These are phyloP conservation scores for Tetrapyrgos nigripes DNA, from an alignment of 1,284 basidiomycete species.

Conservation along the genomic window DNA sequence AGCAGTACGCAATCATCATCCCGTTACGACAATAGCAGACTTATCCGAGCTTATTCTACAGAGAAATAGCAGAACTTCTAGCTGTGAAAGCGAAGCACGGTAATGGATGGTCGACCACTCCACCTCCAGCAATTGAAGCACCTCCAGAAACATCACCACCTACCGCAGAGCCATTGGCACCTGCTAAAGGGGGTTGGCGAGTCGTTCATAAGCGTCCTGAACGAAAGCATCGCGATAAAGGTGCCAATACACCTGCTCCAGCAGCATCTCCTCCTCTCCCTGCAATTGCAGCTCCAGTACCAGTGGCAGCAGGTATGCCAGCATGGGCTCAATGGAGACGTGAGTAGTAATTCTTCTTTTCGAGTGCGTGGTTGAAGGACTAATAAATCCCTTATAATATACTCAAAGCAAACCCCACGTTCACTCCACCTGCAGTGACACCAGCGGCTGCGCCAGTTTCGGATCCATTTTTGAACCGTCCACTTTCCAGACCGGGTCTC, in stretches of 20 bases:
- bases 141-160: conserved; percentile 41
- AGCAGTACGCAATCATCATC: conserved; percentile 55
- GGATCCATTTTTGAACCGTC: conserved; percentile 51
- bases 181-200: conserved; percentile 74
- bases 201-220: conserved; percentile 67
- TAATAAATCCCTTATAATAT: background rate
- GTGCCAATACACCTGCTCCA: conserved; percentile 38
- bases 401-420: conserved; percentile 59
- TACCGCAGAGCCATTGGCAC: conserved; percentile 26
- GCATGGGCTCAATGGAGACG: conserved; percentile 82
- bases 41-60: conserved; percentile 34
- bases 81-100: conserved; percentile 77
- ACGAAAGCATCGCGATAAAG: conserved; percentile 43
- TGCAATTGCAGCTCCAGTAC: conserved; percentile 41
- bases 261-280: conserved; percentile 47
- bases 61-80: conserved; percentile 81
- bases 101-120: conserved; percentile 63
- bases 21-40: too few relatives aligned
- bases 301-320: conserved; percentile 52
- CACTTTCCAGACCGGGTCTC: conserved; percentile 46
- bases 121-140: conserved; percentile 14
- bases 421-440: conserved; percentile 49
- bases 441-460: conserved; percentile 43
- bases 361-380: background rate
- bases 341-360: conserved; percentile 34